Percentiles rank a stretch among this genome's conserved stretches.
Evolutionary conservation across 805 yeast species (phyloP).

Genomic region (Yarrowia sp.): DNA sequence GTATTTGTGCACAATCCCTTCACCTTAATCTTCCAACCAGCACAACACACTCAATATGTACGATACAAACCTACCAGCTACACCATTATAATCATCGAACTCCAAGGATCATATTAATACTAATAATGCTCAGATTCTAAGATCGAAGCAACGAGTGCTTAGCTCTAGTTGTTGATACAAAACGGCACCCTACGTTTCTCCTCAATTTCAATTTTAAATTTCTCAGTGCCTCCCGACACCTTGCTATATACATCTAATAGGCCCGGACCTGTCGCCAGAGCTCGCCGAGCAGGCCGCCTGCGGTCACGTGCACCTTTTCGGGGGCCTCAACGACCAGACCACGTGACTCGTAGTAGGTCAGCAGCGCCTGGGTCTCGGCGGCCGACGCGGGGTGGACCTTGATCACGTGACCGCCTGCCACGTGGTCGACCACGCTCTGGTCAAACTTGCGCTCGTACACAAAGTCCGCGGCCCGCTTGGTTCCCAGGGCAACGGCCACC

Average conservation of each 20-base stretch:
- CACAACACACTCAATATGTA: too few relatives aligned
- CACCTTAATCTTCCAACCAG: too few relatives aligned
- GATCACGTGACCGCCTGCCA: not conserved
- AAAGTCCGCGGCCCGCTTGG: constrained; percentile 4
- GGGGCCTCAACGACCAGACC: not conserved
- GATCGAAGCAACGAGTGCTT: too few relatives aligned
- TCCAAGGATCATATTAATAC: too few relatives aligned
- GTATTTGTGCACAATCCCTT: too few relatives aligned
- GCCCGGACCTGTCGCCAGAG: constrained; percentile 29
- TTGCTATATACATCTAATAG: constrained; percentile 19
- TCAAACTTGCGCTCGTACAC: constrained; percentile 25
- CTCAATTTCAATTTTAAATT: too few relatives aligned
- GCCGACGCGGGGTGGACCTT: not conserved
- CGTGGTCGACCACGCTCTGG: not conserved
- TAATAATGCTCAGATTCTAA: too few relatives aligned
- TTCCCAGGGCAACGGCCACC: not conserved
- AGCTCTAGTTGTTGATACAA: too few relatives aligned
- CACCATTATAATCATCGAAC: too few relatives aligned
- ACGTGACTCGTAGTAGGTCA: constrained; percentile 25
- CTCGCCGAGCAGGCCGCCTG: constrained; percentile 26
- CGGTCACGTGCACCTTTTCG: constrained; percentile 6
- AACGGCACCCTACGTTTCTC: too few relatives aligned
- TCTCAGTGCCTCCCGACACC: too few relatives aligned
- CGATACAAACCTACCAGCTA: too few relatives aligned
- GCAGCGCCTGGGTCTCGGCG: constrained; percentile 8